Conservation (phyloP, 192 early-diverging fungal species). For the Backusella tarrabulga region DNA sequence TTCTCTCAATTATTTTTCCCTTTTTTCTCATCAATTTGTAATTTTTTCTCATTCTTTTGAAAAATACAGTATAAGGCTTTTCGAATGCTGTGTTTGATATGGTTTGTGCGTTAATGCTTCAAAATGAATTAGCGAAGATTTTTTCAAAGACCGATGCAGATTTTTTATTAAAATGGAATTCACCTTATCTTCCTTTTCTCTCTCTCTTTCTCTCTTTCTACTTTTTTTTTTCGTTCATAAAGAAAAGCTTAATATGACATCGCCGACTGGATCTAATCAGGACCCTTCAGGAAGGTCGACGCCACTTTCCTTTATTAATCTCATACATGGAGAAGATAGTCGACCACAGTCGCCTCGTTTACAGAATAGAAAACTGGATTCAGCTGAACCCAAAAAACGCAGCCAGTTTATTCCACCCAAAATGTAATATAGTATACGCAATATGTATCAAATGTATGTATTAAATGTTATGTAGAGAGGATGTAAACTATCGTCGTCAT, state of each 20-base stretch:
- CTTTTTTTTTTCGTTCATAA: background rate
- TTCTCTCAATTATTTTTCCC: no score
- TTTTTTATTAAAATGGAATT: background rate
- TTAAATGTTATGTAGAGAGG: background rate
- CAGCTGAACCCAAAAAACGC: background rate
- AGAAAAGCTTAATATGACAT: background rate
- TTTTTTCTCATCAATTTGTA: no score
- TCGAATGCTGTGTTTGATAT: no score
- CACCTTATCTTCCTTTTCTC: background rate
- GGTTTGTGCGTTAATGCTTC: background rate
- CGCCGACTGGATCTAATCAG: background rate
- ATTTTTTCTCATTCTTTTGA: no score
- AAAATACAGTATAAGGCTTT: no score
- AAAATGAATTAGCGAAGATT: background rate
- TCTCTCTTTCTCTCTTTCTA: no score
- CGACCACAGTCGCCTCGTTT: background rate
- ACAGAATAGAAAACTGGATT: background rate
- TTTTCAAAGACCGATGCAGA: background rate
- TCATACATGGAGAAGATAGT: background rate
- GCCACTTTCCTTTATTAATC: background rate
- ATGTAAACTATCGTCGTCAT: background rate
- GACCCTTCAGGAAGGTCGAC: background rate
- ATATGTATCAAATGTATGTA: background rate
- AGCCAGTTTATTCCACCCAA: conserved; percentile 5
- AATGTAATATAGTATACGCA: background rate